Percentiles rank a stretch among this genome's conserved stretches.
phyloP scores from a whole-genome alignment of 192 early-diverging fungal species.

The Coemansia sp. region DNA sequence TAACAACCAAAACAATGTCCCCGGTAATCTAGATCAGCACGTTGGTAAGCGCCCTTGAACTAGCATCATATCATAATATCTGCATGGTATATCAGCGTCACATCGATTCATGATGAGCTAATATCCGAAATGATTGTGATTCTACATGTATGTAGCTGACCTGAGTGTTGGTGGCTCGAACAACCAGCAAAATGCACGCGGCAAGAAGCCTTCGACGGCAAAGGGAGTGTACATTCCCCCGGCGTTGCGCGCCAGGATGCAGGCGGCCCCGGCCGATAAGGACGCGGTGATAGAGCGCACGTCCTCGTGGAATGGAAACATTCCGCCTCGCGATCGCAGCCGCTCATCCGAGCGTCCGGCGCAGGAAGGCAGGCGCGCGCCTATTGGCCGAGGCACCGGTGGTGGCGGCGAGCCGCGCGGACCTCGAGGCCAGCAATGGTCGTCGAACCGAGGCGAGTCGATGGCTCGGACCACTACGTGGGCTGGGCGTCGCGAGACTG shows the following conservation, averaged over 20 bases:
- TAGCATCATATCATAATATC: background rate
- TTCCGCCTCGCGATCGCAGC: slow-evolving; percentile 46
- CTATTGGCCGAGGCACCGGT: slow-evolving; percentile 32
- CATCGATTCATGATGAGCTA: background rate
- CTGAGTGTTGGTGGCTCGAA: slow-evolving; percentile 66
- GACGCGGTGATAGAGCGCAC: slow-evolving; percentile 55
- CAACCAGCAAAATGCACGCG: slow-evolving; percentile 18
- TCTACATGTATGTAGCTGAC: slow-evolving; percentile 56
- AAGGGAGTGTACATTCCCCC: slow-evolving; percentile 67
- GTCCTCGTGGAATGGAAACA: slow-evolving; percentile 54
- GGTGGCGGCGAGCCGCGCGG: slow-evolving; percentile 45
- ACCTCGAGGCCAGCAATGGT: slow-evolving; percentile 45
- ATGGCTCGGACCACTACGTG: slow-evolving; percentile 56
- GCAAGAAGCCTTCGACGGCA: slow-evolving; percentile 3
- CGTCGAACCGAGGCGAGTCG: slow-evolving; percentile 27
- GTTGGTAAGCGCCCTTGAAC: slow-evolving; percentile 57
- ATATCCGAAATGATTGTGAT: background rate
- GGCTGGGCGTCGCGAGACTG: slow-evolving; percentile 52
- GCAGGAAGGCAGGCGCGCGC: slow-evolving; percentile 15
- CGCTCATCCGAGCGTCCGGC: slow-evolving; percentile 38
- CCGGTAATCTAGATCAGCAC: slow-evolving; percentile 70
- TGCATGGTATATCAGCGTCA: background rate
- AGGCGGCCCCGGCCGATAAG: slow-evolving; percentile 47
- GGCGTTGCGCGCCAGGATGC: slow-evolving; percentile 61
- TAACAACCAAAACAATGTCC: slow-evolving; percentile 60